Percentiles rank a stretch among this genome's conserved stretches.
phyloP scores from a whole-genome alignment of 352 stramenopile species.

The Phytophthora pinifolia region DNA sequence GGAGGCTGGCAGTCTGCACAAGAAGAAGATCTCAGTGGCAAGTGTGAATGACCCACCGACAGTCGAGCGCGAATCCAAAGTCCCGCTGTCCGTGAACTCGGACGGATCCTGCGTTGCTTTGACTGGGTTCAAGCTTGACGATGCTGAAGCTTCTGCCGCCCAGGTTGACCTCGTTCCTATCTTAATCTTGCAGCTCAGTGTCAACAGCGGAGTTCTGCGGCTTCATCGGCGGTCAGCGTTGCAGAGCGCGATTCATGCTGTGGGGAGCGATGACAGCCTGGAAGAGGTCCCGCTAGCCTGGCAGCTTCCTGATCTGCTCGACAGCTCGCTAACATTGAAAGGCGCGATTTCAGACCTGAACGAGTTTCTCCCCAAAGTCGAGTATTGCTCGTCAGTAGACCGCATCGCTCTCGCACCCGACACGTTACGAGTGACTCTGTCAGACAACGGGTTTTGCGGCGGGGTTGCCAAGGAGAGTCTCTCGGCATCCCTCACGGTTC shows the following conservation, averaged over 20 bases:
- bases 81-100: constrained; percentile 5
- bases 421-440: constrained; percentile 17
- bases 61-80: not conserved
- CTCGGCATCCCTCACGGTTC: constrained; percentile 12
- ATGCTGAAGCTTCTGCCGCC: constrained; percentile 17
- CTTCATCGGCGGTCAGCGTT: constrained; percentile 17
- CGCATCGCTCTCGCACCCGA: constrained; percentile 1
- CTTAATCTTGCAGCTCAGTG: constrained; percentile 13
- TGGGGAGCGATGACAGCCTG: constrained; percentile 1
- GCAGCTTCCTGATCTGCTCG: constrained; percentile 13
- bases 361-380: constrained; percentile 13
- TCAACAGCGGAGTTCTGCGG: constrained; percentile 6
- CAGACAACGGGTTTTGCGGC: constrained; percentile 29
- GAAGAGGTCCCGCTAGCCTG: constrained; percentile 11
- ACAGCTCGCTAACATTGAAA: constrained; percentile 13
- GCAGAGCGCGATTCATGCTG: constrained; percentile 9
- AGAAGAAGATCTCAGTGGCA: constrained; percentile 24
- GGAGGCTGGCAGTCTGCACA: constrained; percentile 10
- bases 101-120: constrained; percentile 11
- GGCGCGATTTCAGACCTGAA: constrained; percentile 25
- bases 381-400: constrained; percentile 28
- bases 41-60: constrained; percentile 26
- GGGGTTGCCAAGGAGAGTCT: constrained; percentile 2
- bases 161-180: constrained; percentile 18
- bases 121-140: constrained; percentile 17